Evolutionary conservation across 208 protist genomes (phyloP), one percentile per base, ranked within the genome.

Genomic region (Borovskyia barvae): DNA sequence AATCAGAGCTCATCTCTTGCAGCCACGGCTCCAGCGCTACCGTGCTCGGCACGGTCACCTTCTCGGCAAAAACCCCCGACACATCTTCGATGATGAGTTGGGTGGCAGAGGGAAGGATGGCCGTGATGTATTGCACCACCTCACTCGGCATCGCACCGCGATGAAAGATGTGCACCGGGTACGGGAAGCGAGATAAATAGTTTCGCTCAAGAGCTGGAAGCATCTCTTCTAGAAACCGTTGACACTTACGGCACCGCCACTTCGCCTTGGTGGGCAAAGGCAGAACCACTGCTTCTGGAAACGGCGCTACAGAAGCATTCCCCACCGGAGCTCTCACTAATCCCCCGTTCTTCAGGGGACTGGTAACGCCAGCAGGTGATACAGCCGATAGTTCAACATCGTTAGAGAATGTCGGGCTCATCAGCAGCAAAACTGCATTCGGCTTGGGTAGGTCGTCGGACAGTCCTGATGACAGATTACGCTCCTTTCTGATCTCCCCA

Each of bases 161-260:
- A 50, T 80, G 66, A 24, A 87, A 68, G 22, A 87, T 63, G 59
- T 83, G 75, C 2, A 87, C 71, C 11, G 75, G 80, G 59, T 80
- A 83, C 2, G 71, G 28, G 54, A 69, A 63, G 20, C 50, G 53
- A 11, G 41, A 14, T 7, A 82, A 65, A 24, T 73, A 79, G 35
- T 76, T 63, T 19, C 14, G 24, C 14, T 79, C 62, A 19, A 87
- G 50, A 0, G 45, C 8, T 3, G 71, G 67, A 17, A 82, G 64
- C 22, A 59, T 30, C n/a, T 67, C 55, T 14, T 56, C 20, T 5
- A 59, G 19, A 30, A 80, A 84, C 55, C 36, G 28, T 33, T 52
- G 41, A 25, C 55, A 62, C 5, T 33, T 30, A 9, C 55, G 55
- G 45, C 55, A 62, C 24, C 20, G 33, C 32, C 41, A 41, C 32